Evolutionary conservation across 371 early-diverging fungal species (phyloP).

Genomic region (Syncephalastrum monosporum): DNA sequence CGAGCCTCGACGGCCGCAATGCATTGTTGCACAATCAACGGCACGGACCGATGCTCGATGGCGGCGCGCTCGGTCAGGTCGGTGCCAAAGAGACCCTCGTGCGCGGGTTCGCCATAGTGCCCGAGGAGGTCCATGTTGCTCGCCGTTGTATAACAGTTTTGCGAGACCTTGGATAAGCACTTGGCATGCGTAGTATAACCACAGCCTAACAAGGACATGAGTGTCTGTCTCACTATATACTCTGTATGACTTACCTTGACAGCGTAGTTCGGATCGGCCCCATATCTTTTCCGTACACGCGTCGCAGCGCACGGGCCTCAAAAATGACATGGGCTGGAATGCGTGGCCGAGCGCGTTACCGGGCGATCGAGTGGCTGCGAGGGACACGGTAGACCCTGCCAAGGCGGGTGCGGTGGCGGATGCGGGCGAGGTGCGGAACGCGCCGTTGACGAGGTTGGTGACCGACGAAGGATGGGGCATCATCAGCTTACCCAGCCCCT

Average conservation of each 20-base stretch:
- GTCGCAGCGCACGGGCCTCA: constrained; percentile 77
- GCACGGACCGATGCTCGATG: constrained; percentile 47
- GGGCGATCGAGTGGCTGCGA: too few species aligned
- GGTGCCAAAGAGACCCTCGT: constrained; percentile 30
- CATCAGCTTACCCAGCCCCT: too few species aligned
- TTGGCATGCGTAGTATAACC: constrained; percentile 63
- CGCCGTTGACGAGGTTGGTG: too few species aligned
- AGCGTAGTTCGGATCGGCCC: constrained; percentile 76
- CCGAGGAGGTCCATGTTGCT: background rate
- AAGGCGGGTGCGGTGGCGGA: too few species aligned
- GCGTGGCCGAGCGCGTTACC: constrained; percentile 33
- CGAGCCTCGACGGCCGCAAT: constrained; percentile 75
- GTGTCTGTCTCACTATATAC: background rate
- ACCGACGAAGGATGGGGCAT: too few species aligned
- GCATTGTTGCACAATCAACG: constrained; percentile 75
- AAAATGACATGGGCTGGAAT: constrained; percentile 61
- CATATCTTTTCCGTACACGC: constrained; percentile 84
- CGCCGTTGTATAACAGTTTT: constrained; percentile 26
- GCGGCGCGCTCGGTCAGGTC: constrained; percentile 26
- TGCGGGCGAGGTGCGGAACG: too few species aligned
- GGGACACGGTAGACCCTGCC: too few species aligned
- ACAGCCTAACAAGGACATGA: constrained; percentile 15
- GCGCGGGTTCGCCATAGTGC: background rate
- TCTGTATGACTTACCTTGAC: constrained; percentile 50
- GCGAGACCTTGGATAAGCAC: constrained; percentile 39